Conservation (phyloP, 371 early-diverging fungal genomes). For the Parasitella parasitica region DNA sequence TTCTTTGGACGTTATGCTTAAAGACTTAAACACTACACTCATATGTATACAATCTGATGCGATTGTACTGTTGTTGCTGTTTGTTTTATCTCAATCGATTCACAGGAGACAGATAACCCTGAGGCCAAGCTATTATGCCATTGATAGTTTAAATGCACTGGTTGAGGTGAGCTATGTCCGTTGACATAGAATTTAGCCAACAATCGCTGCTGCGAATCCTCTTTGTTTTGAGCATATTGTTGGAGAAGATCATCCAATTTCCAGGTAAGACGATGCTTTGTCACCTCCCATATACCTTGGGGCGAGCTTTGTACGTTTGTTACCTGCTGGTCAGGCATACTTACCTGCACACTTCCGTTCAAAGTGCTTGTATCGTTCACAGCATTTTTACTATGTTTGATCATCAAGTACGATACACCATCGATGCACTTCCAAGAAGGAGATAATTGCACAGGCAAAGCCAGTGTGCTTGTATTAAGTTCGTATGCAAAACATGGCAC, state of each 20-base stretch:
- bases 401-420: not conserved
- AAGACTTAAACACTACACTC: no score
- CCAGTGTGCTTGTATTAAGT: not conserved
- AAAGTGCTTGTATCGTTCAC: not conserved
- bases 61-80: not conserved
- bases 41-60: not conserved
- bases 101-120: not conserved
- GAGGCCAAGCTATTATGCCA: not conserved
- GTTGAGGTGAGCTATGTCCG: not conserved
- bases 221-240: not conserved
- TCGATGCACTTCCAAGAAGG: slow-evolving; percentile 16
- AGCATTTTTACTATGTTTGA: slow-evolving; percentile 5
- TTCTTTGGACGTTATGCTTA: no score
- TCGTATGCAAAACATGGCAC: slow-evolving; percentile 1
- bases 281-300: slow-evolving; percentile 13
- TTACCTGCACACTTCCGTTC: not conserved
- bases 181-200: slow-evolving; percentile 11
- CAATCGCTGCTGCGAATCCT: not conserved
- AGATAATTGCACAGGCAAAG: not conserved
- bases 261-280: slow-evolving; percentile 5
- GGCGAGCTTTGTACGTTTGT: slow-evolving; percentile 17
- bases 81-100: not conserved
- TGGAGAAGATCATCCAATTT: slow-evolving; percentile 3
- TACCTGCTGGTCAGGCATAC: not conserved
- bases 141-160: not conserved